These are phyloP conservation scores for Salinomyces thailandicus DNA, from an alignment of 2,329 filamentous ascomycete species.

Conservation along the genomic window DNA sequence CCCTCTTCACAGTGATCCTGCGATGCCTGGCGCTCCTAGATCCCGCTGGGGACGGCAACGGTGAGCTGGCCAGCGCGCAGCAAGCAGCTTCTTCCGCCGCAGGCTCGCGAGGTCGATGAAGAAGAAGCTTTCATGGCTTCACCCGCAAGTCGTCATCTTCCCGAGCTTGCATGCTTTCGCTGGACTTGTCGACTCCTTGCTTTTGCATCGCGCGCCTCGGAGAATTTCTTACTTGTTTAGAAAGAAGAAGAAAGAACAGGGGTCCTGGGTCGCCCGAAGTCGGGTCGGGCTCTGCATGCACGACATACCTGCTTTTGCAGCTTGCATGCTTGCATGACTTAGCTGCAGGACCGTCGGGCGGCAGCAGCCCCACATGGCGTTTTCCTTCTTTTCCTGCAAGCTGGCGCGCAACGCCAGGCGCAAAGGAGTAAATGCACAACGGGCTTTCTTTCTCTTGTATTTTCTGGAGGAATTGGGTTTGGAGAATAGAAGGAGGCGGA, in stretches of 20 bases:
- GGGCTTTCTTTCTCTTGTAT: no score
- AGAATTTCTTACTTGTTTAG: not conserved
- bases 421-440: no score
- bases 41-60: constrained; percentile 7
- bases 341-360: no score
- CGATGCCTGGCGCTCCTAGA: constrained; percentile 8
- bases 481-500: no score
- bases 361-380: no score
- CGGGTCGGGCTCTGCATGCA: no score
- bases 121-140: not conserved
- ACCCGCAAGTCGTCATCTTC: not conserved
- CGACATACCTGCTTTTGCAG: no score
- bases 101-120: not conserved
- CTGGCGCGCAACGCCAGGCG: no score
- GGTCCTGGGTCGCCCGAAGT: not conserved
- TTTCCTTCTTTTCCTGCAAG: no score
- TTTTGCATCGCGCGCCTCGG: not conserved
- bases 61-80: not conserved
- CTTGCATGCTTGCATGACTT: no score
- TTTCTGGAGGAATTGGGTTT: no score
- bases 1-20: not conserved
- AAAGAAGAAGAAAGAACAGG: not conserved
- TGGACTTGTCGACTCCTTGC: not conserved
- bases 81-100: not conserved
- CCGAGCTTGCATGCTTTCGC: not conserved